Evolutionary conservation across 148 eudicot species (phyloP), one percentile per base, ranked within the genome.

Genomic region (Spergularia bocconei): DNA sequence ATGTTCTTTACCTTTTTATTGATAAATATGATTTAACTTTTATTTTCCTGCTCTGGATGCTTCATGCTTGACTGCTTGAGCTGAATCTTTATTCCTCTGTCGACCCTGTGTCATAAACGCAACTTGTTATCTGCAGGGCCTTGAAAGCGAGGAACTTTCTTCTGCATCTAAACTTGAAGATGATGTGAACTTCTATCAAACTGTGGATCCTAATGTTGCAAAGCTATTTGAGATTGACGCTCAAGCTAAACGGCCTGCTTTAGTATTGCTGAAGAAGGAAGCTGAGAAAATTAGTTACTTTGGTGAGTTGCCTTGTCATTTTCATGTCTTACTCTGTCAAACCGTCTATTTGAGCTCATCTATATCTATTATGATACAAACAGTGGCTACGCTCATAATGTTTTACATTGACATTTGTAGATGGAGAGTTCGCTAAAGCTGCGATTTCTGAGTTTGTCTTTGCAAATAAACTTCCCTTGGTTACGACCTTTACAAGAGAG

Each of bases 131-230:
- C 20, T 85, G 71, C 82, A 95, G 98, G 96, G 97, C 75, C 79
- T 93, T 69, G 93, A 89, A 19, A 88, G 85, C 75, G 87, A 88
- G 59, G 91, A 94, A 87, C 87, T 94, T 81, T 86, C 89, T 72
- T 91, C 97, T 79, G 95, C 98, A 69, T 91, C 98, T 70, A 88
- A 80, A 81, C 84, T 85, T 79, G 90, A 90, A 36, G 93, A 90
- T 81, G 96, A 86, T 69, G 86, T 94, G 58, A 94, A 78, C 83
- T 94, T 90, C 81, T 94, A 94, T 84, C 98, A 94, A 88, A 91
- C 97, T 48, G 70, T 77, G 48, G 89, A 90, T 75, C 89, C 91
- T 13, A 83, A 84, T 80, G 93, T 91, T 60, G 97, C 96, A 29
- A 91, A 87, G 87, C 84, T 94, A 67, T 91, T 94, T 75, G 85